These are phyloP conservation scores for Ajuga reptans DNA, from an alignment of 305 asterid species.

Conservation along the genomic window DNA sequence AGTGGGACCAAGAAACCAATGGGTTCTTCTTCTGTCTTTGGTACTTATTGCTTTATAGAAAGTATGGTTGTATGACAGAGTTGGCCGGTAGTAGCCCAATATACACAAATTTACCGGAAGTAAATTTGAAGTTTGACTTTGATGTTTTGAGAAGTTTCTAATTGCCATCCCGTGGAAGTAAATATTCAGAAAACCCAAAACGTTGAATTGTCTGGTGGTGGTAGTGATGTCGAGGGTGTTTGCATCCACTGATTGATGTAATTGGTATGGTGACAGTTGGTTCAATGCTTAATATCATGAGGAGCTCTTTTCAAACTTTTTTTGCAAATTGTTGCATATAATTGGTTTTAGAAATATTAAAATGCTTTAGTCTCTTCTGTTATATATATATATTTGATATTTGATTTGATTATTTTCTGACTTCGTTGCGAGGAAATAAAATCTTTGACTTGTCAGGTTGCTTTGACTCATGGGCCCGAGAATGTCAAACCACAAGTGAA, in stretches of 20 bases:
- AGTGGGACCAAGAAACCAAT: slow-evolving; percentile 4
- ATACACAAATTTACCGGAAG: neutral
- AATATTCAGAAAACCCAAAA: slow-evolving; percentile 1
- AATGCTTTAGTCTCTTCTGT: slow-evolving; percentile 13
- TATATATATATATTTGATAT: neutral
- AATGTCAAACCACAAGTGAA: slow-evolving; percentile 79
- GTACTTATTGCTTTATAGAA: neutral
- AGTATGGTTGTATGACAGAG: neutral
- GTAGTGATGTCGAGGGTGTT: slow-evolving; percentile 8
- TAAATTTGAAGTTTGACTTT: slow-evolving; percentile 4
- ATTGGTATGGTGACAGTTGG: slow-evolving; percentile 13
- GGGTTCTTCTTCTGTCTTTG: slow-evolving; percentile 2
- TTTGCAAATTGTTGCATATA: neutral
- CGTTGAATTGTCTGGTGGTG: neutral
- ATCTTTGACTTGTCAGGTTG: slow-evolving; percentile 48
- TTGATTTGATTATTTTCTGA: neutral
- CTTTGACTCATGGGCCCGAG: slow-evolving; percentile 93
- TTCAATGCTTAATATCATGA: slow-evolving; percentile 11
- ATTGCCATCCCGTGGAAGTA: neutral
- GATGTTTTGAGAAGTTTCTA: slow-evolving; percentile 3
- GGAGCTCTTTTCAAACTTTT: slow-evolving; percentile 4
- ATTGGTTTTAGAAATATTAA: slow-evolving; percentile 9
- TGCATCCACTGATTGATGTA: slow-evolving; percentile 15
- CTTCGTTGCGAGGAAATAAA: slow-evolving; percentile 20
- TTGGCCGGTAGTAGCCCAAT: slow-evolving; percentile 1